A percentile compares a stretch with the other conserved stretches of the same genome.
Evolutionary conservation across 371 early-diverging fungal genomes (phyloP).

Genomic region (Rhizopus sp.): DNA sequence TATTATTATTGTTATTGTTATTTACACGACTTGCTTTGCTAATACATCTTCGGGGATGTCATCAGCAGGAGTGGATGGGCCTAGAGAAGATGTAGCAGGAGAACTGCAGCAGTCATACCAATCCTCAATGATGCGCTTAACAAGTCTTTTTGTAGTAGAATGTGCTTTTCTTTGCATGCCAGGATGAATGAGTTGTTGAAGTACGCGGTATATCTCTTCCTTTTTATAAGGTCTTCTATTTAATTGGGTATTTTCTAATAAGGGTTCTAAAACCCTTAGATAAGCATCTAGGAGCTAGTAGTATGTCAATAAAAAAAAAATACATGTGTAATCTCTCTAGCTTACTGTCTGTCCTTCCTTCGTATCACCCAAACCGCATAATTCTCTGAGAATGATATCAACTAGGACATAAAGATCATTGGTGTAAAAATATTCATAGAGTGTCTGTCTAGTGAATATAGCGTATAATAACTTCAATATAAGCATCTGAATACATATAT

Average conservation of each 20-base stretch:
- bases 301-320: conserved; percentile 1
- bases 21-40: not conserved
- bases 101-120: conserved; percentile 45
- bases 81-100: conserved; percentile 4
- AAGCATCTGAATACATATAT: conserved; percentile 66
- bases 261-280: conserved; percentile 70
- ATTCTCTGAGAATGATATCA: conserved; percentile 80
- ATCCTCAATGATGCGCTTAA: conserved; percentile 54
- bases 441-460: conserved; percentile 61
- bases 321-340: not conserved
- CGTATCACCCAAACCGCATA: conserved; percentile 73
- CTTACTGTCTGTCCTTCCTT: conserved; percentile 56
- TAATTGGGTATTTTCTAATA: conserved; percentile 69
- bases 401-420: conserved; percentile 85
- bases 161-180: conserved; percentile 35
- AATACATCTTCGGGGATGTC: conserved; percentile 8
- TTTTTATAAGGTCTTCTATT: conserved; percentile 54
- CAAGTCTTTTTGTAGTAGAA: conserved; percentile 37
- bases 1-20: conserved; percentile 3
- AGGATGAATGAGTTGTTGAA: conserved; percentile 44
- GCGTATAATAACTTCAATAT: conserved; percentile 71
- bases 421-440: conserved; percentile 80
- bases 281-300: conserved; percentile 75
- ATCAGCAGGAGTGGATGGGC: conserved; percentile 18
- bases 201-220: conserved; percentile 45